A percentile compares a stretch with the other conserved stretches of the same genome.
Conservation (phyloP, 2,329 filamentous ascomycete species). For the Pyrenochaeta sp. region DNA sequence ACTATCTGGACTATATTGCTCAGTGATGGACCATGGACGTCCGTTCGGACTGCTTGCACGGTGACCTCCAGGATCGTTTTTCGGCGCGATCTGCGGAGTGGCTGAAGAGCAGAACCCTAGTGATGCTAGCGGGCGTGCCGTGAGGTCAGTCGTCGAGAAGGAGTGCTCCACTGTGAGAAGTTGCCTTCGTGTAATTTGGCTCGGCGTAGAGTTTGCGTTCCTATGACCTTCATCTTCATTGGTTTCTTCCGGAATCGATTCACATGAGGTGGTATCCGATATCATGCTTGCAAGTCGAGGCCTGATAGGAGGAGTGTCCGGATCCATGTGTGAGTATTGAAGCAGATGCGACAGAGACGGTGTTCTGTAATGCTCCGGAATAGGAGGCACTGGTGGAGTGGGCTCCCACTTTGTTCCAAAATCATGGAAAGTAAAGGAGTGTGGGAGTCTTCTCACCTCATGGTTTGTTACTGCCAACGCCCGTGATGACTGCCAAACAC, state of each 20-base stretch:
- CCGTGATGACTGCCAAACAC: slow-evolving; percentile 32
- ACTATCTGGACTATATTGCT: slow-evolving; percentile 10
- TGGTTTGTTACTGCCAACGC: slow-evolving; percentile 28
- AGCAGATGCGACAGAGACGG: slow-evolving; percentile 24
- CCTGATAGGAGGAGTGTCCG: not conserved
- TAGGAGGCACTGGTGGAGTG: slow-evolving; percentile 34
- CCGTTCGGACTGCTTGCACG: not conserved
- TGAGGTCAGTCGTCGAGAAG: slow-evolving; percentile 1
- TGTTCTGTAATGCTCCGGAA: slow-evolving; percentile 31
- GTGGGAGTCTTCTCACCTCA: slow-evolving; percentile 47
- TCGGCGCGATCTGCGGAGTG: not conserved
- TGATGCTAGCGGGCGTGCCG: slow-evolving; percentile 1
- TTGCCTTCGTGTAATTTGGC: not conserved
- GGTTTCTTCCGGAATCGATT: slow-evolving; percentile 13
- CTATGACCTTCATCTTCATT: not conserved
- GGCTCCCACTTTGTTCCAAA: slow-evolving; percentile 22
- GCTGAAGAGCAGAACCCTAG: not conserved
- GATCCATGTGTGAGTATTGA: not conserved
- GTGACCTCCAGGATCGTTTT: not conserved
- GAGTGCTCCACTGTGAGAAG: not conserved
- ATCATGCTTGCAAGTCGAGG: not conserved
- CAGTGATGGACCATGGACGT: slow-evolving; percentile 17
- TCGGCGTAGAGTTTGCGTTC: not conserved
- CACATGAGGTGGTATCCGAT: slow-evolving; percentile 10
- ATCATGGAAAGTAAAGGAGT: slow-evolving; percentile 39